Conservation (phyloP, 768 basidiomycete genomes). For the Mycena chlorophos region DNA sequence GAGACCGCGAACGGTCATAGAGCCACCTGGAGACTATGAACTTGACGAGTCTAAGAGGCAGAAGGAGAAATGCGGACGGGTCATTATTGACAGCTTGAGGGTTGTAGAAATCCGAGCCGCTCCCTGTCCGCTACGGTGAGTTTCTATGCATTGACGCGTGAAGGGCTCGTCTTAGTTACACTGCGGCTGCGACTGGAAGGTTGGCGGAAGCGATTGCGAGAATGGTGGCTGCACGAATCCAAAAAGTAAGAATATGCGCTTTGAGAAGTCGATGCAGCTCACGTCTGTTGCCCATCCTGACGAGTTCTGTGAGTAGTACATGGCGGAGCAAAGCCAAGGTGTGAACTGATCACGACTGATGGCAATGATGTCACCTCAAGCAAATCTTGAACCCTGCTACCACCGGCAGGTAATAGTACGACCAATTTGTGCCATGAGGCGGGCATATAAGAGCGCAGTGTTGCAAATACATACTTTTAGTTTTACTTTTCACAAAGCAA, state of each 20-base stretch:
- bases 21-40: slow-evolving; percentile 42
- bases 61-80: slow-evolving; percentile 47
- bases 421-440: no score
- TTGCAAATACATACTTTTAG: no score
- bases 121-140: slow-evolving; percentile 42
- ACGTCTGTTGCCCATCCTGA: slow-evolving; percentile 56
- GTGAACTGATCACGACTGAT: slow-evolving; percentile 4
- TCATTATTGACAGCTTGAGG: slow-evolving; percentile 60
- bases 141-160: slow-evolving; percentile 10
- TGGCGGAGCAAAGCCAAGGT: slow-evolving; percentile 27
- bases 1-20: slow-evolving; percentile 39
- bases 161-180: slow-evolving; percentile 43
- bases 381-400: neutral
- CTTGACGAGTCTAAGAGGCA: slow-evolving; percentile 13
- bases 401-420: no score
- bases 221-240: slow-evolving; percentile 40
- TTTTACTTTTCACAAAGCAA: no score
- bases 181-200: slow-evolving; percentile 50
- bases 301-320: slow-evolving; percentile 47
- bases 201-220: slow-evolving; percentile 40
- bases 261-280: slow-evolving; percentile 12
- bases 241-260: neutral
- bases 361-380: slow-evolving; percentile 5
- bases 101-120: slow-evolving; percentile 61
- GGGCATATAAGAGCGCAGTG: no score